phyloP scores from a whole-genome alignment of 257 asterid genomes.

The Nicotiana noctiflora region DNA sequence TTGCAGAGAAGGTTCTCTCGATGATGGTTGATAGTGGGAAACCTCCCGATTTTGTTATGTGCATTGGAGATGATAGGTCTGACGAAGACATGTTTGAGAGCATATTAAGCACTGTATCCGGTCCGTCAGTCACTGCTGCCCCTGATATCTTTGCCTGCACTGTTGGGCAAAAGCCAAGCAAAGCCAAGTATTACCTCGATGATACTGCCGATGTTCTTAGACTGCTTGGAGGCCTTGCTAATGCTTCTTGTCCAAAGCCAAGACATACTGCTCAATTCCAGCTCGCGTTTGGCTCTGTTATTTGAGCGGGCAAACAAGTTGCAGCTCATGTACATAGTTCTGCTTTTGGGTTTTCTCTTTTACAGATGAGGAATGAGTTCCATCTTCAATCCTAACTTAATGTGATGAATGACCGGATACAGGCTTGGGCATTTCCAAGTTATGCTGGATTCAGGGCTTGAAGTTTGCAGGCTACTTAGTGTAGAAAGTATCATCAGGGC shows the following conservation, averaged over 20 bases:
- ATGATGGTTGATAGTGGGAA: slow-evolving; percentile 36
- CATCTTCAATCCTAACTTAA: slow-evolving; percentile 20
- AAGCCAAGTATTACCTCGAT: slow-evolving; percentile 82
- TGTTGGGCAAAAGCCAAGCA: slow-evolving; percentile 96
- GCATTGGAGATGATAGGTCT: slow-evolving; percentile 82
- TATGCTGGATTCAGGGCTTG: neutral
- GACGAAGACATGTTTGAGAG: slow-evolving; percentile 95
- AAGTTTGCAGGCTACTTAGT: neutral
- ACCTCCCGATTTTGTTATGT: slow-evolving; percentile 73
- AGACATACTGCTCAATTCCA: slow-evolving; percentile 35
- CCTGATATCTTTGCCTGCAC: slow-evolving; percentile 88
- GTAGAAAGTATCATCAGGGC: slow-evolving; percentile 16
- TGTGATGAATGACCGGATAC: slow-evolving; percentile 20
- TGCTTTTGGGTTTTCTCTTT: slow-evolving; percentile 12
- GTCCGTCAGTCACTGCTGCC: slow-evolving; percentile 29
- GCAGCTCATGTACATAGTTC: slow-evolving; percentile 11
- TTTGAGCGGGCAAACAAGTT: slow-evolving; percentile 20
- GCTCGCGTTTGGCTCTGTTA: slow-evolving; percentile 44
- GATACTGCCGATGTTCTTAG: slow-evolving; percentile 66
- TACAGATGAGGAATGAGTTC: neutral
- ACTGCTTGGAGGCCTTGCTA: slow-evolving; percentile 62
- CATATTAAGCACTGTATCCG: slow-evolving; percentile 39
- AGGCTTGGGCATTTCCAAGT: slow-evolving; percentile 2
- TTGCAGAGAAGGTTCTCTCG: slow-evolving; percentile 56
- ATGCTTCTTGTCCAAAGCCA: slow-evolving; percentile 58